Base-by-base conservation (phyloP, 176 grass and related monocot genomes). In the Juncus effusus region DNA sequence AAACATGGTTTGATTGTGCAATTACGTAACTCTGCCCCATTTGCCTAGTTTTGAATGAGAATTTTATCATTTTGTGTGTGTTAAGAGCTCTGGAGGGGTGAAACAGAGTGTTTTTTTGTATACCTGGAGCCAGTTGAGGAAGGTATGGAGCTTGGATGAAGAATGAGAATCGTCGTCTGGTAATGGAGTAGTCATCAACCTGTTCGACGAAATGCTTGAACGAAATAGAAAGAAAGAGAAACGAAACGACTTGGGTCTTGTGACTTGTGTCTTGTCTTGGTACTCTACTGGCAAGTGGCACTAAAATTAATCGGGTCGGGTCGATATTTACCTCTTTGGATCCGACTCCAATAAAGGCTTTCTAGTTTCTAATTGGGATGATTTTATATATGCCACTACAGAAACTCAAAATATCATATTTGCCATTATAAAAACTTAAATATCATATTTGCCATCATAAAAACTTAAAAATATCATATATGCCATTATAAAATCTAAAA, bases 51-150 rank as follows among this genome's bases (percentile, higher is more conserved):
- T 83, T 70, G 41, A 11, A 51, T 64, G 14, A 7, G 74, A 45
- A 5, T 58, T 75, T 13, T 13, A 51, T 3, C 1, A 19, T 12
- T 36, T 38, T 12, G 12, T 19, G 2, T 47, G 44, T 9, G 6
- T 74, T 56, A 56, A n/a, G 63, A 74, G 45, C n/a, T 42, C 16
- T 58, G 67, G 4, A 70, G 63, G 61, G 40, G 13, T 40, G 37
- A 70, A 40, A n/a, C 42, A 53, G 54, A 39, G 19, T 15, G 52
- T 28, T 28, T 28, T 47, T 45, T 28, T 54, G 16, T 13, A 13
- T 7, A 97, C 93, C 77, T 92, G 85, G 14, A 97, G 75, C 93
- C 88, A 97, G 79, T 89, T 85, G 64, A 89, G 82, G 77, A 97
- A 97, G 77, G 61, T 69, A 13, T 78, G 51, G 13, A 92, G 88